Conservation (phyloP, 2,329 filamentous ascomycete genomes). For the Stromatinia cepivora region DNA sequence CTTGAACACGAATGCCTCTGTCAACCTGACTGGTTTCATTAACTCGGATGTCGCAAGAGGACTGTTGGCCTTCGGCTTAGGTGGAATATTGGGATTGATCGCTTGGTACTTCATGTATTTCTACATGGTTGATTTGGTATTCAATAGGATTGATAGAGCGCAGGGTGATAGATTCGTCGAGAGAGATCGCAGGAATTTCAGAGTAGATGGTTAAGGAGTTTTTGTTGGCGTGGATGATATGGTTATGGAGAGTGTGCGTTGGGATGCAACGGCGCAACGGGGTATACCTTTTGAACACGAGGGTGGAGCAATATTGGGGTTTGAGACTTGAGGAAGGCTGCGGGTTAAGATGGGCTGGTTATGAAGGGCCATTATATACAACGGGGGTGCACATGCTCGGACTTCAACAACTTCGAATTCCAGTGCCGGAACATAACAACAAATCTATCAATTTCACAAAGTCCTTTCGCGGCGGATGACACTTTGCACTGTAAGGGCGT, state of each 20-base stretch:
- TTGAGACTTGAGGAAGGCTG: neutral
- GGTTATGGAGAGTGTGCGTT: neutral
- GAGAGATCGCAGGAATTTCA: neutral
- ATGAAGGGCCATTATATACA: neutral
- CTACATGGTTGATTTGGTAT: neutral
- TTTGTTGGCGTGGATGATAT: neutral
- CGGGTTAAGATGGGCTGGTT: neutral
- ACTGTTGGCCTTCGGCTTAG: neutral
- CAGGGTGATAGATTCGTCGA: neutral
- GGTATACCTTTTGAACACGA: neutral
- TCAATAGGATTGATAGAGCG: neutral
- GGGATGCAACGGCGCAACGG: neutral
- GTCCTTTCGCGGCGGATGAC: neutral
- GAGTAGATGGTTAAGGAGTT: neutral
- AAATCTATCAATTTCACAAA: neutral
- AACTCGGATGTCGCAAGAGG: neutral
- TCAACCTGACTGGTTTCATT: neutral
- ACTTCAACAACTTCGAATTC: neutral
- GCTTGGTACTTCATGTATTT: constrained; percentile 10
- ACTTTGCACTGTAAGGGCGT: too few relatives aligned
- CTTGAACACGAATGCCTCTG: neutral
- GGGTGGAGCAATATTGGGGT: too few relatives aligned
- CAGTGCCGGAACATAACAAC: neutral
- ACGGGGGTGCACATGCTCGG: neutral
- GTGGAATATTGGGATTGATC: neutral